These are phyloP conservation scores for Aspergillus neotritici DNA, from an alignment of 2,329 filamentous ascomycete genomes.

Conservation along the genomic window DNA sequence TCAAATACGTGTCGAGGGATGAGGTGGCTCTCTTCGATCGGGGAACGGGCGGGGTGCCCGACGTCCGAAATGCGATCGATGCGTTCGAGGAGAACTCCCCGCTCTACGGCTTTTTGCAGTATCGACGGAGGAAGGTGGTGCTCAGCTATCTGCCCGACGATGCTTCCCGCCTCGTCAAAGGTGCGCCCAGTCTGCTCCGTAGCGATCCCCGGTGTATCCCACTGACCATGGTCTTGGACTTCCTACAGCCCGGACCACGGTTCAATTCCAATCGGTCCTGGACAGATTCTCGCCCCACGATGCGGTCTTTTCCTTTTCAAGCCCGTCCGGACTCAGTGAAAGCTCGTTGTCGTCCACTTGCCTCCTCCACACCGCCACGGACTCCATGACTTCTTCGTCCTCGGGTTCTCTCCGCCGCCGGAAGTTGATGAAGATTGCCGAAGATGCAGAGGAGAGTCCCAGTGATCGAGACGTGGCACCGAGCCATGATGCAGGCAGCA, in stretches of 20 bases:
- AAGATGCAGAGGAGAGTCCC: slow-evolving; percentile 77
- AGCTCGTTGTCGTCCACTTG: slow-evolving; percentile 81
- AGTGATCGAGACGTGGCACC: slow-evolving; percentile 50
- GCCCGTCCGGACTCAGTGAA: slow-evolving; percentile 75
- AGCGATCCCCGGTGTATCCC: neutral
- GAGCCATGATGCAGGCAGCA: slow-evolving; percentile 16
- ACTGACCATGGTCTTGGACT: slow-evolving; percentile 8
- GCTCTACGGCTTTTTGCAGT: slow-evolving; percentile 85
- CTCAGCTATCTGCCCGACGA: slow-evolving; percentile 89
- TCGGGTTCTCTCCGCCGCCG: slow-evolving; percentile 71
- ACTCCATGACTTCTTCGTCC: slow-evolving; percentile 71
- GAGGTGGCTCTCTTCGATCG: slow-evolving; percentile 71
- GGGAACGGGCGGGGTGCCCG: slow-evolving; percentile 75
- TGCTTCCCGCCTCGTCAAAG: slow-evolving; percentile 86
- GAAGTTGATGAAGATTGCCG: slow-evolving; percentile 85
- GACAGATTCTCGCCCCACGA: slow-evolving; percentile 79
- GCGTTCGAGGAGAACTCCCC: slow-evolving; percentile 79
- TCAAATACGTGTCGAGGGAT: slow-evolving; percentile 86
- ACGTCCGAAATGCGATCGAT: slow-evolving; percentile 72
- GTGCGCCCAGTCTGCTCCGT: slow-evolving; percentile 46
- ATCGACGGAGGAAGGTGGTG: slow-evolving; percentile 81
- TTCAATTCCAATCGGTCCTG: slow-evolving; percentile 58
- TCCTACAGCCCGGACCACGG: slow-evolving; percentile 67
- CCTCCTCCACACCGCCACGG: slow-evolving; percentile 79
- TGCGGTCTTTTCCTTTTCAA: slow-evolving; percentile 69